Conservation (phyloP, 2,329 filamentous ascomycete genomes). For the Ophiostoma ips region DNA sequence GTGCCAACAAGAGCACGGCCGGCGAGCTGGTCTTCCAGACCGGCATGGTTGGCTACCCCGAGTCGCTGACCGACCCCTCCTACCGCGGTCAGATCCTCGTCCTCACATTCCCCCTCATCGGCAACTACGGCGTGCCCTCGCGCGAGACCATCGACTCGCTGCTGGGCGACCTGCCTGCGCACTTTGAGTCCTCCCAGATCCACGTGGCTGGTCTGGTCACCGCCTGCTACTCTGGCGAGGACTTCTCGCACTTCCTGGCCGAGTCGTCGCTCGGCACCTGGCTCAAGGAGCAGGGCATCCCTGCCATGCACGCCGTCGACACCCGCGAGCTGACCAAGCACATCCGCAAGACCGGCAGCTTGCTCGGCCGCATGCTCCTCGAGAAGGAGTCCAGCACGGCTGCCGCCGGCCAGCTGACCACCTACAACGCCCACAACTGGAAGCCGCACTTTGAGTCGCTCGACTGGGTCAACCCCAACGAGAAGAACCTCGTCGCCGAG, state of each 20-base stretch:
- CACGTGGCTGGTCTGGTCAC: slow-evolving; percentile 87
- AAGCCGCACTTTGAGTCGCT: slow-evolving; percentile 36
- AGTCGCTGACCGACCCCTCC: slow-evolving; percentile 78
- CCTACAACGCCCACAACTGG: slow-evolving; percentile 11
- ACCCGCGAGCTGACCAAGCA: slow-evolving; percentile 87
- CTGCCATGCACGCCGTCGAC: slow-evolving; percentile 90
- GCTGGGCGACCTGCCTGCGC: slow-evolving; percentile 69
- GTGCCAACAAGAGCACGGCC: slow-evolving; percentile 83
- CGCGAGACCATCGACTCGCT: slow-evolving; percentile 74
- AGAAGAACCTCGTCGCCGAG: slow-evolving; percentile 83
- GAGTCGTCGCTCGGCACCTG: slow-evolving; percentile 81
- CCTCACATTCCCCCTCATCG: slow-evolving; percentile 87
- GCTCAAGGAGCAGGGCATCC: slow-evolving; percentile 91
- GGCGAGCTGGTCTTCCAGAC: slow-evolving; percentile 99
- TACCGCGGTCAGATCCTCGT: slow-evolving; percentile 91
- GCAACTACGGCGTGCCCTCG: slow-evolving; percentile 94
- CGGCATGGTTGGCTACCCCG: slow-evolving; percentile 97
- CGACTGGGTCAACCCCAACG: slow-evolving; percentile 86
- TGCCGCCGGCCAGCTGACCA: slow-evolving; percentile 14
- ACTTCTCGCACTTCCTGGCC: slow-evolving; percentile 90
- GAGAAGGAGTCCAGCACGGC: slow-evolving; percentile 41
- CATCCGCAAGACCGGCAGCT: slow-evolving; percentile 86
- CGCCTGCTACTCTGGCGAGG: slow-evolving; percentile 84
- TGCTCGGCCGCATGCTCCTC: slow-evolving; percentile 81
- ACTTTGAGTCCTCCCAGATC: slow-evolving; percentile 88